Percentiles rank a stretch among this genome's conserved stretches.
Conservation (phyloP, 2,329 filamentous ascomycete genomes). For the Pseudogymnoascus sp. region DNA sequence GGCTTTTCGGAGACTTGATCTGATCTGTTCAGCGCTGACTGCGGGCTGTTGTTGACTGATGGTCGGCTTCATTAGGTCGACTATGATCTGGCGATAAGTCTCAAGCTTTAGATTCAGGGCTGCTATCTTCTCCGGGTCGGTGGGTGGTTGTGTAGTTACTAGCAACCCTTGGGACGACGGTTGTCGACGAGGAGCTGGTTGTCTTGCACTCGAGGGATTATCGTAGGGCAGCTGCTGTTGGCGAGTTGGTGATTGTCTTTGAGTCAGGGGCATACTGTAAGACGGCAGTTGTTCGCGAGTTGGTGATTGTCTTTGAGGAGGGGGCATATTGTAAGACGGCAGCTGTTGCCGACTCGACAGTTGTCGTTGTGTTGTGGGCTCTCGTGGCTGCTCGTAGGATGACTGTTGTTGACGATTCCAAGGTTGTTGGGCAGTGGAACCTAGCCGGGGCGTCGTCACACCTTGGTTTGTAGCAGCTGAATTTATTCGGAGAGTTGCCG, state of each 20-base stretch:
- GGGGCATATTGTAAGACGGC: neutral
- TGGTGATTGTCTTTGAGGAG: neutral
- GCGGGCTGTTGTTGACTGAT: neutral
- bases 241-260: neutral
- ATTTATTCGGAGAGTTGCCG: neutral
- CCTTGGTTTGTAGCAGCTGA: neutral
- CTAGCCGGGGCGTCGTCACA: neutral
- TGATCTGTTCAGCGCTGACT: neutral
- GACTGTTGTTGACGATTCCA: neutral
- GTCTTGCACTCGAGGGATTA: neutral
- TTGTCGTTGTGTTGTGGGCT: neutral
- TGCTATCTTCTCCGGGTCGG: neutral
- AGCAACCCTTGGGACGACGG: neutral
- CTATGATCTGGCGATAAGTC: slow-evolving; percentile 5
- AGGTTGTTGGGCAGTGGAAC: neutral
- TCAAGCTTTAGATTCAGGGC: neutral
- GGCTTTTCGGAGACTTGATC: neutral
- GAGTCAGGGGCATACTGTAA: neutral
- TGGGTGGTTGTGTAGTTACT: neutral
- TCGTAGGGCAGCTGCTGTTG: neutral
- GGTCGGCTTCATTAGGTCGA: neutral
- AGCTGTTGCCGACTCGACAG: neutral
- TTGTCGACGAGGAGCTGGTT: neutral
- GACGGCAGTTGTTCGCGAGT: neutral
- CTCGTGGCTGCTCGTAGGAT: neutral